Base-by-base conservation (phyloP, 2,329 filamentous ascomycete species). In the Sarocladiaceae sp. region DNA sequence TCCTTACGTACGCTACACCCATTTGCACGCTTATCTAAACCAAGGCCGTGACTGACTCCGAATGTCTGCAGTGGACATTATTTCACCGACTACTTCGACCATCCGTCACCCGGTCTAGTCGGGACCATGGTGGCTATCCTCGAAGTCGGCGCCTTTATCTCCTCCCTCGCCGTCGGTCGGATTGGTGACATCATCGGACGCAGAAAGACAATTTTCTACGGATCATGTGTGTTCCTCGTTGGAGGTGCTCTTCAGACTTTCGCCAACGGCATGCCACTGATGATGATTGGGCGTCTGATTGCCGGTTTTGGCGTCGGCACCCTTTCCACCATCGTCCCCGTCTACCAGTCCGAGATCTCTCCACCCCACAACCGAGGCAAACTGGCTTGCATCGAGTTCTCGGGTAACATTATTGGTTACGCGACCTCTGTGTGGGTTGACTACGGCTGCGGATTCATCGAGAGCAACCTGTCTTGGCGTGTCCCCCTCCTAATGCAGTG, bases 91-190 rank as follows among this genome's bases (percentile, higher is more conserved):
- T 95, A 95, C 64, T 97, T 98, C 67, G 74, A 90, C 57, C 82
- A 97, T 56, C 93, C 93, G 16, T 84, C 87, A 19, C 79, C 80
- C 55, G 88, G 89, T 37, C 81, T 95, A 62, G 83, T 98, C 47
- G 93, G 91, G 48, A 97, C 90, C 21, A 97, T 97, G 84, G 93
- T 98, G 47, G 91, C 93, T 53, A 97, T 98, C 56, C 77, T 98
- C 47, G 91, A 96, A 67, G 73, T 97, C 44, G 93, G 93, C 48
- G 93, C 93, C 29, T 85, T 98, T 50, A 84, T 95, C 56, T 85
- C 91, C 16, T 97, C 91, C 1, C 68, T 98, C 10, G 64, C 83
- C 23, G 88, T 97, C 27, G 93, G 93, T 41, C 82, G 84, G 50
- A 79, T 97, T 46, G 93, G 93, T 53, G 93, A 98, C 62, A 78